Evolutionary conservation across 257 asterid species (phyloP), one percentile per base, ranked within the genome.

Genomic region (Anisodus acutangulus): DNA sequence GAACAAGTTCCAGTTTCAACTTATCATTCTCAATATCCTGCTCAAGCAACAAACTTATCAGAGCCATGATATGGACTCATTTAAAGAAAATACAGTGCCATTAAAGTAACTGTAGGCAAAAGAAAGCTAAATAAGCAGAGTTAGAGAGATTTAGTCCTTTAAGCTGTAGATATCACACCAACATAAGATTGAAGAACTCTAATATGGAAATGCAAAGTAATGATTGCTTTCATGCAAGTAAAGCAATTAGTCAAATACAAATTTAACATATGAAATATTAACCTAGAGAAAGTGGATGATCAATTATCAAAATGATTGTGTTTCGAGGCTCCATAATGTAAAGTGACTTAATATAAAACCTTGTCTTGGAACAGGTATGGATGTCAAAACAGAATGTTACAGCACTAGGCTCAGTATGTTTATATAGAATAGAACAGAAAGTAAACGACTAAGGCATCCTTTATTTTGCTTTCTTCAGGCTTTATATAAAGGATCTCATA

Each of bases 11-110:
- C 58, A 92, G 85, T 89, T 94, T 97, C 83, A 95, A 85, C 83
- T 91, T 92, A 88, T 94, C 98, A 84, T 91, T 93, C 85, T 97
- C 99, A n/a, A 92, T 84, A 87, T 91, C 98, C 99, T 97, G 91
- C 80, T 79, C 85, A 85, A 78, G 70, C 83, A 83, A 78, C 80
- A 74, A 79, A 55, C 86, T 43, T 31, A 17, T 68, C 35, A 49
- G 80, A 82, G 84, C 62, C 35, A 57, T 71, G 47, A 43, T 58
- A 76, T 68, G 47, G 45, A 84, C 47, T 43, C 70, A 78, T 22
- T 37, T 79, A 84, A 79, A 72, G 41, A 49, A 69, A 74, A 74
- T 74, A 43, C 81, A 47, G 43, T 12, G 19, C 22, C 19, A 9
- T 22, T 3, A 49, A 74, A 74, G 81, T 8, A 49, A 6, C 15